Conservation (phyloP, 108 stramenopile species). For the Epipyxis sp. region DNA sequence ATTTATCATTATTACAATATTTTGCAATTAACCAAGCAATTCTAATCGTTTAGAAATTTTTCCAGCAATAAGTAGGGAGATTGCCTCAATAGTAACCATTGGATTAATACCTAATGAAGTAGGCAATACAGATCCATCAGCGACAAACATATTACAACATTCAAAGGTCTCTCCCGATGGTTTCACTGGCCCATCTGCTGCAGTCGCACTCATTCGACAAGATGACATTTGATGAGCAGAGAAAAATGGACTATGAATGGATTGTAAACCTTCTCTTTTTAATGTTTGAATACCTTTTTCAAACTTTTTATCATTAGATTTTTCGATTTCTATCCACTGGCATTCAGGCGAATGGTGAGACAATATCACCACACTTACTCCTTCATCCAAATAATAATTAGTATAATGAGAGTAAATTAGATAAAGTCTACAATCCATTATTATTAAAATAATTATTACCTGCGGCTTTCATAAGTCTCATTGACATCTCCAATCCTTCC, state of each 20-base stretch:
- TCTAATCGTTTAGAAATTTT: too few species aligned
- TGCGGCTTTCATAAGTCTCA: background rate
- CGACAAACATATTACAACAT: slow-evolving; percentile 57
- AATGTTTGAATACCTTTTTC: background rate
- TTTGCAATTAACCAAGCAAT: too few species aligned
- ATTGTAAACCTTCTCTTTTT: background rate
- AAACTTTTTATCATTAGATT: background rate
- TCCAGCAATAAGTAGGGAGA: too few species aligned
- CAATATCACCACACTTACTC: too few species aligned
- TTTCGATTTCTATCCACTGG: too few species aligned
- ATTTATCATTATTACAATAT: too few species aligned
- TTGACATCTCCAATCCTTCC: background rate
- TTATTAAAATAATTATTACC: too few species aligned
- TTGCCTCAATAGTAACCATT: slow-evolving; percentile 51
- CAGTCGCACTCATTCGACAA: slow-evolving; percentile 54
- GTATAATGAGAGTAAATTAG: too few species aligned
- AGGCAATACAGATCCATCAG: slow-evolving; percentile 61
- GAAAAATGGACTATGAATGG: slow-evolving; percentile 25
- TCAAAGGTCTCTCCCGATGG: slow-evolving; percentile 62
- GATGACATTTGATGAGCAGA: slow-evolving; percentile 65
- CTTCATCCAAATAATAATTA: too few species aligned
- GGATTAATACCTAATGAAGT: slow-evolving; percentile 64
- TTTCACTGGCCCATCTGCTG: slow-evolving; percentile 48
- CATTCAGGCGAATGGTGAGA: too few species aligned
- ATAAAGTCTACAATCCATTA: too few species aligned